Base-by-base conservation (phyloP, 2,329 filamentous ascomycete species). In the Ambrosiella beaveri region DNA sequence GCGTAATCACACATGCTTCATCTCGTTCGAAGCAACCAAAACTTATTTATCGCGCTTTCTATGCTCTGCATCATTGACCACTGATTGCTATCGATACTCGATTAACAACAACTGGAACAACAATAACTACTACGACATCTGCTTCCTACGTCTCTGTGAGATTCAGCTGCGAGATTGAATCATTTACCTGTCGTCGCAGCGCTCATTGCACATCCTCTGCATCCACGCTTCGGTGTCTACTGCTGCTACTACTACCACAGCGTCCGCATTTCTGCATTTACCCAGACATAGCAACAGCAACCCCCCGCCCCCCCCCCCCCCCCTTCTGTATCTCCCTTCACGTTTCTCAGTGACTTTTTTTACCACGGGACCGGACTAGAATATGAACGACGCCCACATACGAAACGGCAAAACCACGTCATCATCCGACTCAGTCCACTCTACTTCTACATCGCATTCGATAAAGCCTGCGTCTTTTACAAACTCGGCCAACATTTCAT, bases 401-500 rank as follows among this genome's bases (percentile, higher is more conserved):
- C 47, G 47, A 51, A 51, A 51, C 47, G 47, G 15, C 47, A 51
- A 17, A 8, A 17, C 47, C 13, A 51, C 47, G 9, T 51, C 47
- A 19, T 51, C 47, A 51, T 35, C 47, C 47, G 9, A 27, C 17
- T 9, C 19, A 51, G 8, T 11, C 35, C 6, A 51, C 17, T 19
- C 35, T 19, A 35, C 47, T 19, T 11, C 27, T 51, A 17, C 47
- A 36, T 35, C 9, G 8, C 17, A 51, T 35, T n/a, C 47, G 11
- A 51, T 51, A 27, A 27, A 27, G 27, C 27, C 17, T 36, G 9
- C 15, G 3, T 51, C 47, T 35, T 35, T 51, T 7, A 27, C 17
- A 9, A 51, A 51, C 39, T 53, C 56, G 39, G 56, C 59, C n/a
- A 44, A 55, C 13, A 44, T 39, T 40, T 38, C 53, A 40, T 60